phyloP scores from a whole-genome alignment of 805 yeast species.

The Kregervanrija delftensis region DNA sequence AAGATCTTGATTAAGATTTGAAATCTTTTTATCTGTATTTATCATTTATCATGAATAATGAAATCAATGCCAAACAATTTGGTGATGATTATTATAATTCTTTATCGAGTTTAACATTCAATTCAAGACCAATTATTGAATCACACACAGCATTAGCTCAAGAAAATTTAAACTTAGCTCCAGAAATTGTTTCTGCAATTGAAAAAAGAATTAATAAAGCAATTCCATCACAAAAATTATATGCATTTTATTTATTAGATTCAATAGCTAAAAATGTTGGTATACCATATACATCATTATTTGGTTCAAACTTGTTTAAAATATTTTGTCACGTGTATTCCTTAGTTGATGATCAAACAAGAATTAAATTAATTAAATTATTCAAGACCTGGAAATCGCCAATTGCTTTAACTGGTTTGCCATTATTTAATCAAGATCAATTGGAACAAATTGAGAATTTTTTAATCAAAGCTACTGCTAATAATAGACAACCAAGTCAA shows the following conservation, averaged over 20 bases:
- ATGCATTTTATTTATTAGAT: constrained; percentile 77
- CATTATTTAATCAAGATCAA: constrained; percentile 67
- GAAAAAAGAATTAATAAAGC: constrained; percentile 69
- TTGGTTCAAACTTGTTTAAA: constrained; percentile 63
- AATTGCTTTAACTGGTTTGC: constrained; percentile 51
- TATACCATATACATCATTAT: constrained; percentile 75
- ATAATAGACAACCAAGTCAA: constrained; percentile 18
- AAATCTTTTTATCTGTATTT: too few relatives aligned
- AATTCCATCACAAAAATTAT: constrained; percentile 79
- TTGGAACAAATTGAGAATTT: constrained; percentile 70
- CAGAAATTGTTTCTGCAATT: constrained; percentile 68
- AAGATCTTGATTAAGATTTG: too few relatives aligned
- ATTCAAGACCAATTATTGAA: constrained; percentile 84
- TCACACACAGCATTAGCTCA: constrained; percentile 79
- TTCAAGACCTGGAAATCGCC: constrained; percentile 86
- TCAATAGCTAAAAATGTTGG: constrained; percentile 90
- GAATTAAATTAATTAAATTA: constrained; percentile 66
- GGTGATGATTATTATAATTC: constrained; percentile 65
- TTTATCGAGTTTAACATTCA: constrained; percentile 72
- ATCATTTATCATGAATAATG: too few relatives aligned
- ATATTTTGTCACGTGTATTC: constrained; percentile 72
- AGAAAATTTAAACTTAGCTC: constrained; percentile 74
- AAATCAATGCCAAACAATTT: constrained; percentile 16
- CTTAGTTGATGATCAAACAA: constrained; percentile 66
- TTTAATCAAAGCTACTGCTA: constrained; percentile 51